phyloP scores from a whole-genome alignment of 495 filamentous ascomycete genomes.

The Aspergillus sparsus region DNA sequence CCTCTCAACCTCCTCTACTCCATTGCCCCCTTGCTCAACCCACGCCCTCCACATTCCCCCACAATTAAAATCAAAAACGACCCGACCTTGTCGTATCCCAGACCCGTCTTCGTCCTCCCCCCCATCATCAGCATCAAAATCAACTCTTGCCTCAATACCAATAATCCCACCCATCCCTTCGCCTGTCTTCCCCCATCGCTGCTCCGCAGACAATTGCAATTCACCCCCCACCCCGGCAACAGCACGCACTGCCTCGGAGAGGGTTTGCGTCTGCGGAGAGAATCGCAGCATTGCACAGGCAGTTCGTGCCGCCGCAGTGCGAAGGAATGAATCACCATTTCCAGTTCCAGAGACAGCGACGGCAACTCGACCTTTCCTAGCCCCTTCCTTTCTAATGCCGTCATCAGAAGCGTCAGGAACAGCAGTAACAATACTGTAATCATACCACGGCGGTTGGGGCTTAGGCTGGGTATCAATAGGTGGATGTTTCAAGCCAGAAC shows the following conservation, averaged over 20 bases:
- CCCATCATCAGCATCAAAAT: constrained; percentile 19
- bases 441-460: background rate
- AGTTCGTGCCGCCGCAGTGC: constrained; percentile 68
- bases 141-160: constrained; percentile 68
- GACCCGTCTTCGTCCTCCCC: constrained; percentile 24
- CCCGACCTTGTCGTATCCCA: constrained; percentile 46
- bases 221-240: constrained; percentile 73
- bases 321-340: constrained; percentile 87
- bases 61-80: constrained; percentile 82
- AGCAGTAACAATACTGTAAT: no score
- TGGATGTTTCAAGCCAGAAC: constrained; percentile 3
- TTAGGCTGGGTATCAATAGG: constrained; percentile 2
- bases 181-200: constrained; percentile 72
- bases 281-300: constrained; percentile 74
- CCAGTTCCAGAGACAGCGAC: constrained; percentile 83
- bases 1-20: constrained; percentile 46
- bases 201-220: constrained; percentile 71
- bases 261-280: constrained; percentile 37
- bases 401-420: no score
- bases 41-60: constrained; percentile 88
- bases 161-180: constrained; percentile 89
- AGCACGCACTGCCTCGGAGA: constrained; percentile 55
- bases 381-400: background rate
- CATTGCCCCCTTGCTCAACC: constrained; percentile 69
- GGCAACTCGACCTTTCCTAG: constrained; percentile 37